Conservation (phyloP, 225 moss, liverwort and hornwort species). For the Ulota crispa region DNA sequence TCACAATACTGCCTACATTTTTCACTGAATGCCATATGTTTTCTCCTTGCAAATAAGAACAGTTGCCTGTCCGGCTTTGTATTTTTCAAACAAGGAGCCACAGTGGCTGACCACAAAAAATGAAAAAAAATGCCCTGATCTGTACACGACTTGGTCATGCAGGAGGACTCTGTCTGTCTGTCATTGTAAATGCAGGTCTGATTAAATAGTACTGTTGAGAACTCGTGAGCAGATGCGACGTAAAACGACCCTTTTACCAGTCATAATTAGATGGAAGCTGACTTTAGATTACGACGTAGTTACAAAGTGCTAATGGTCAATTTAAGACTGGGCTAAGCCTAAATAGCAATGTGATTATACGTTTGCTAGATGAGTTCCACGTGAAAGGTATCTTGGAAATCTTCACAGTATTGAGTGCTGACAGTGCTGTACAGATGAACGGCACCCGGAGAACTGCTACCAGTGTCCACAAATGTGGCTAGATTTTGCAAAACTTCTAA, state of each 20-base stretch:
- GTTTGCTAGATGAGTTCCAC: neutral
- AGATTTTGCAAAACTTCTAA: neutral
- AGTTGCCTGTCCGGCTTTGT: too few species aligned
- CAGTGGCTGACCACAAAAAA: too few species aligned
- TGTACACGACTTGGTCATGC: neutral
- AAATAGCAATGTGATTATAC: neutral
- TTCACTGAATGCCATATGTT: too few species aligned
- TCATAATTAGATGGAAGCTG: constrained; percentile 2
- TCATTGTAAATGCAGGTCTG: too few species aligned
- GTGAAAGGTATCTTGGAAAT: neutral
- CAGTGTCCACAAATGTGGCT: too few species aligned
- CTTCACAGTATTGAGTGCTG: neutral
- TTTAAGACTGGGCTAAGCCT: too few species aligned
- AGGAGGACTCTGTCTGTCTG: too few species aligned
- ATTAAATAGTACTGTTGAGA: neutral
- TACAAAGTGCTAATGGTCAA: neutral
- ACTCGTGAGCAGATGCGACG: neutral
- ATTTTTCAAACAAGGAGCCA: too few species aligned
- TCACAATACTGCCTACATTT: too few species aligned
- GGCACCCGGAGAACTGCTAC: neutral
- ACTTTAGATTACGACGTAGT: neutral
- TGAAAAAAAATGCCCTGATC: too few species aligned
- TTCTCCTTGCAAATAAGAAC: too few species aligned
- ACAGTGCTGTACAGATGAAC: neutral
- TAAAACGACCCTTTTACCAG: neutral